Evolutionary conservation across 768 basidiomycete genomes (phyloP).

Genomic region (Terana coerulea): DNA sequence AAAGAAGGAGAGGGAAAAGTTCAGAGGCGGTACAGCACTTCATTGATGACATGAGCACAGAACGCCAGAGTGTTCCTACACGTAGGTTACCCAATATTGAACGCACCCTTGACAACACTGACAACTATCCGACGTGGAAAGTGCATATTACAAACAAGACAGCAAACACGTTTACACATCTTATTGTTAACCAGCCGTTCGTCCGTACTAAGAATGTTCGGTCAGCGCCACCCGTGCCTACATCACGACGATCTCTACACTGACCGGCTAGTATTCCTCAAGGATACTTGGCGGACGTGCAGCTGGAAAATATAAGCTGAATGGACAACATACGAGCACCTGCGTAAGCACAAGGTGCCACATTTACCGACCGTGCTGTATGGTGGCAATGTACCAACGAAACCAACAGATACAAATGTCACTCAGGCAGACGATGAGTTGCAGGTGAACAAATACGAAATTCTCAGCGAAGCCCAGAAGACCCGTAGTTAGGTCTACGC

Average conservation of each 20-base stretch:
- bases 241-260: not conserved
- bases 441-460: too few species aligned
- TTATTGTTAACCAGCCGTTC: not conserved
- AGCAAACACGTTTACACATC: not conserved
- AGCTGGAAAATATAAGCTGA: not conserved
- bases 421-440: too few species aligned
- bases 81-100: not conserved
- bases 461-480: not conserved
- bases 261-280: constrained; percentile 6
- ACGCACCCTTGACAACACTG: not conserved
- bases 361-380: not conserved
- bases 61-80: too few species aligned
- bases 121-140: not conserved
- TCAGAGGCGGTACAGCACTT: not conserved
- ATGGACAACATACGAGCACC: not conserved
- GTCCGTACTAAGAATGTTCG: not conserved
- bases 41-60: not conserved
- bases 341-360: not conserved
- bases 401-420: too few species aligned
- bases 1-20: not conserved
- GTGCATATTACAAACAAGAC: not conserved
- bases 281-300: constrained; percentile 4
- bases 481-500: not conserved
- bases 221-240: constrained; percentile 8
- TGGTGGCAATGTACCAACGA: not conserved